Base-by-base conservation (phyloP, 306 rosid genomes). In the Cajanus cajan region DNA sequence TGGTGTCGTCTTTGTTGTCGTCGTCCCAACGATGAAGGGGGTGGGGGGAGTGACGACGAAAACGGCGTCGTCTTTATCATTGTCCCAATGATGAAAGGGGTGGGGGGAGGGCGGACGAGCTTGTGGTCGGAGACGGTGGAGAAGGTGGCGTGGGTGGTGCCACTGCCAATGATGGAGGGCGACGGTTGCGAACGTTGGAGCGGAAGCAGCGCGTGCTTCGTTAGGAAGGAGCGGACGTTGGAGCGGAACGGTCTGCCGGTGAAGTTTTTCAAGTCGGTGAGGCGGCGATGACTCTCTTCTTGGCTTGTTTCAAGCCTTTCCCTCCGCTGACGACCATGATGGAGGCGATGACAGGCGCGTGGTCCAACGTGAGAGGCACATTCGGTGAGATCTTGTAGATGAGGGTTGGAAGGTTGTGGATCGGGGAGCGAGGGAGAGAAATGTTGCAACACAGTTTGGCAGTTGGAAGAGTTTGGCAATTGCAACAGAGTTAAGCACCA, bases 111-210 rank as follows among this genome's bases (percentile, higher is more conserved):
- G n/a, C n/a, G n/a, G n/a, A n/a, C n/a, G n/a, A n/a, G n/a, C n/a
- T n/a, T n/a, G n/a, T n/a, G n/a, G n/a, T n/a, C n/a, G n/a, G n/a
- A n/a, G n/a, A n/a, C n/a, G n/a, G n/a, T n/a, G n/a, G n/a, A n/a
- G n/a, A n/a, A n/a, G n/a, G n/a, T n/a, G n/a, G n/a, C n/a, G n/a
- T n/a, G n/a, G n/a, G n/a, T n/a, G n/a, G n/a, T n/a, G n/a, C n/a
- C n/a, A n/a, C n/a, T n/a, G n/a, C n/a, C n/a, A n/a, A n/a, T n/a
- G n/a, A n/a, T n/a, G n/a, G n/a, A n/a, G n/a, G n/a, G n/a, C n/a
- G n/a, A n/a, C n/a, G n/a, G n/a, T n/a, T n/a, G 98, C 96, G 3
- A 94, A 87, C 0, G 98, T 97, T 6, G 98, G 96, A n/a, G n/a
- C 1, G 97, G 97, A 3, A 90, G 87, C 34, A 93, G 89, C 62